A percentile compares a stretch with the other conserved stretches of the same genome.
phyloP scores from a whole-genome alignment of 1,284 basidiomycete genomes.

The Mycena sp. region DNA sequence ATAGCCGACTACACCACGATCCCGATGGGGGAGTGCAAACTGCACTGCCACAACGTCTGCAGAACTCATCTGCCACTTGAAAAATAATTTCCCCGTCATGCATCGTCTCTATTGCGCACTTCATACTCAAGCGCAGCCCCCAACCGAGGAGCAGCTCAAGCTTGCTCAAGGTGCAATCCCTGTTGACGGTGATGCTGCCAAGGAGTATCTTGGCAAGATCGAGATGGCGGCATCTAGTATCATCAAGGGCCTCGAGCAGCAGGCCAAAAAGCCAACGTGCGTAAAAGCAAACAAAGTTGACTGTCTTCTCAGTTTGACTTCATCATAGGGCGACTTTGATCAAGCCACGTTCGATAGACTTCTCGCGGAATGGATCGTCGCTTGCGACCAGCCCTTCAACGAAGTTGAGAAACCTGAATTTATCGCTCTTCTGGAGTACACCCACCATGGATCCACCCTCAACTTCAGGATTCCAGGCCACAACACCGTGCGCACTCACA shows the following conservation, averaged over 20 bases:
- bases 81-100: conserved; percentile 5
- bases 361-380: conserved; percentile 28
- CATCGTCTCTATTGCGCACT: conserved; percentile 1
- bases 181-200: conserved; percentile 4
- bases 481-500: not conserved
- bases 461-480: conserved; percentile 4
- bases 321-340: conserved; percentile 10
- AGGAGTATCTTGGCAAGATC: conserved; percentile 7
- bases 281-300: not conserved
- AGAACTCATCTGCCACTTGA: conserved; percentile 7
- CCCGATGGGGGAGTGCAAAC: too few species aligned
- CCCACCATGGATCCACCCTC: not conserved
- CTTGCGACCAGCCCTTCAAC: conserved; percentile 32
- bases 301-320: not conserved
- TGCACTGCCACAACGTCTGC: too few species aligned
- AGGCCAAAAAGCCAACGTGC: not conserved
- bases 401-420: conserved; percentile 30
- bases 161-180: conserved; percentile 9
- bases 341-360: conserved; percentile 5
- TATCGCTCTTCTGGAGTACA: conserved; percentile 13
- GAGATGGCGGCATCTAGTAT: conserved; percentile 4
- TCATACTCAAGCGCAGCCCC: not conserved
- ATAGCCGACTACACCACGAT: too few species aligned
- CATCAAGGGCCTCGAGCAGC: conserved; percentile 4
- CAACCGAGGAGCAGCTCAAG: not conserved